phyloP scores from a whole-genome alignment of 768 basidiomycete genomes.

The Mycena belliarum region DNA sequence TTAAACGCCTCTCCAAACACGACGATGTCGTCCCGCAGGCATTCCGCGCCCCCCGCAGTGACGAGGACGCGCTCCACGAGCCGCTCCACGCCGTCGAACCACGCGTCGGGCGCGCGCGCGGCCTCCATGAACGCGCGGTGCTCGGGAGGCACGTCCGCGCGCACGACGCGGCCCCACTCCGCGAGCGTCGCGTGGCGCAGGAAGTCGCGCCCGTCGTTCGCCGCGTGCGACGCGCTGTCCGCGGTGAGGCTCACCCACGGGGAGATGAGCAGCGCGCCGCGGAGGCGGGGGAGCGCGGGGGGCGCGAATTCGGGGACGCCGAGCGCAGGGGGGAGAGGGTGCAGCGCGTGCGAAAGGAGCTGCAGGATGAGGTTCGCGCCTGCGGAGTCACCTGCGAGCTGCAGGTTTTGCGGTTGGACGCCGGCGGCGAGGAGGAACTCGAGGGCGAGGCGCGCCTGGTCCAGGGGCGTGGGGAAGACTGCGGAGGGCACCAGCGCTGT shows the following conservation, averaged over 20 bases:
- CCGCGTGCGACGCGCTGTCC: constrained; percentile 25
- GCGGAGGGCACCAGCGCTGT: constrained; percentile 30
- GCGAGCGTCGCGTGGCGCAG: constrained; percentile 17
- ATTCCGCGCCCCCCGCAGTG: constrained; percentile 37
- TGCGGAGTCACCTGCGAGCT: constrained; percentile 37
- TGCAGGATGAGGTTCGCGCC: constrained; percentile 35
- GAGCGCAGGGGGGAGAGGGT: too few species aligned
- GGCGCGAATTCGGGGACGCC: too few species aligned
- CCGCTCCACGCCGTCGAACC: constrained; percentile 34
- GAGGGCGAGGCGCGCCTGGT: constrained; percentile 30
- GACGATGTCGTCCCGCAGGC: constrained; percentile 35
- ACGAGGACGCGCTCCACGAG: constrained; percentile 37
- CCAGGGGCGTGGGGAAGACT: constrained; percentile 32
- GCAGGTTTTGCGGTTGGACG: constrained; percentile 33
- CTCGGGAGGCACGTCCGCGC: constrained; percentile 29
- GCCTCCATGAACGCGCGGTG: constrained; percentile 34
- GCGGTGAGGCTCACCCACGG: constrained; percentile 36
- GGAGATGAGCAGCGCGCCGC: constrained; percentile 31
- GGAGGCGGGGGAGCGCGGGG: too few species aligned
- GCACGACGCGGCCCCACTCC: constrained; percentile 22
- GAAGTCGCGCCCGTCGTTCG: constrained; percentile 30
- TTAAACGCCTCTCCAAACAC: constrained; percentile 25
- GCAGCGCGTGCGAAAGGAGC: constrained; percentile 34
- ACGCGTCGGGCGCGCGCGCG: constrained; percentile 30
- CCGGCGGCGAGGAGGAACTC: constrained; percentile 32